phyloP scores from a whole-genome alignment of 495 filamentous ascomycete species.

The Daldinia decipiens region DNA sequence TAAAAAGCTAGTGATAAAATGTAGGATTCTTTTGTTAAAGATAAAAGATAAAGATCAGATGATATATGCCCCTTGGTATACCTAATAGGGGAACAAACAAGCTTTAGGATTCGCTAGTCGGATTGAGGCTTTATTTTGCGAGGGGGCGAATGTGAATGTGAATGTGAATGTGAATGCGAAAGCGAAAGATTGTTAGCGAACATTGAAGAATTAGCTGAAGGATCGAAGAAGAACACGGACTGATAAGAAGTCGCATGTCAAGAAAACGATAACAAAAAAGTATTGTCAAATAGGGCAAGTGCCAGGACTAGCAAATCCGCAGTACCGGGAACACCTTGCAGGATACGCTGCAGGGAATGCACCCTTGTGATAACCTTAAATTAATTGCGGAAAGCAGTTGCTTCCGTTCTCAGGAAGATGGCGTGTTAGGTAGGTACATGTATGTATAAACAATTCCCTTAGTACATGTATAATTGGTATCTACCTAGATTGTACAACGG shows the following conservation, averaged over 20 bases:
- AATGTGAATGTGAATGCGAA: too few species aligned
- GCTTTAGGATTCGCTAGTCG: not conserved
- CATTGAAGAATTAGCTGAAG: conserved; percentile 5
- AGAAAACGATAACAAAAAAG: conserved; percentile 23
- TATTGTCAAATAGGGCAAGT: conserved; percentile 41
- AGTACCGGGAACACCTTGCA: conserved; percentile 33
- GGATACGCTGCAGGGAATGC: conserved; percentile 31
- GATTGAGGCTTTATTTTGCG: not conserved
- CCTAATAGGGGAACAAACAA: not conserved
- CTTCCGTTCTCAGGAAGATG: not conserved
- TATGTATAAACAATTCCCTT: too few species aligned
- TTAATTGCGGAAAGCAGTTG: not conserved
- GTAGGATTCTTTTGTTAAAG: not conserved
- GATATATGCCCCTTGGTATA: not conserved
- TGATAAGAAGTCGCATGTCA: conserved; percentile 34
- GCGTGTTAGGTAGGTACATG: not conserved
- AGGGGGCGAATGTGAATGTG: not conserved
- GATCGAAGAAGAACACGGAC: not conserved
- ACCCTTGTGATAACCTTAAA: conserved; percentile 41
- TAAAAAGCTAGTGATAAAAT: conserved; percentile 10
- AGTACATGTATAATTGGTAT: not conserved
- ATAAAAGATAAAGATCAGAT: conserved; percentile 8
- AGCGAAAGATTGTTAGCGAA: not conserved
- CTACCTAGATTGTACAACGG: not conserved
- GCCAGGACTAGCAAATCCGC: conserved; percentile 10